Percentiles rank a stretch among this genome's conserved stretches.
Conservation (phyloP, 371 early-diverging fungal genomes). For the Zopfochytrium polystomum region DNA sequence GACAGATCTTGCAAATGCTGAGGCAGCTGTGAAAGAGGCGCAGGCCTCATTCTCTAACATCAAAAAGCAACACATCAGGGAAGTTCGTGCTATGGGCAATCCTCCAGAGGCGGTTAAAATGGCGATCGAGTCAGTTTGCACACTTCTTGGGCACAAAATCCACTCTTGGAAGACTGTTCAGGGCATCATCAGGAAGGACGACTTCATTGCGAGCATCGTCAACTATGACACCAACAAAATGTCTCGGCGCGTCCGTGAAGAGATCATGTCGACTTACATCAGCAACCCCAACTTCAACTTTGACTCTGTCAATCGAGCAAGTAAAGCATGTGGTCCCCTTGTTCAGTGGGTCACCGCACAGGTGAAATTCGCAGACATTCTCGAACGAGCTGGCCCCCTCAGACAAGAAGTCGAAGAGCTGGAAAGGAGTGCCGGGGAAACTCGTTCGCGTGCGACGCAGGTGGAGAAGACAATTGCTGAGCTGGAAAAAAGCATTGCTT, state of each 20-base stretch:
- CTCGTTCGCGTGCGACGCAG: conserved; percentile 67
- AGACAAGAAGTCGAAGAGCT: conserved; percentile 86
- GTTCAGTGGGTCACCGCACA: conserved; percentile 98
- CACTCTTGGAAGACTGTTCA: conserved; percentile 83
- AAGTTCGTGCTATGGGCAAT: conserved; percentile 96
- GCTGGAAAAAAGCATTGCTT: conserved; percentile 81
- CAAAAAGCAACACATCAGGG: conserved; percentile 95
- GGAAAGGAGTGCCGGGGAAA: conserved; percentile 74
- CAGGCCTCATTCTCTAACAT: conserved; percentile 90
- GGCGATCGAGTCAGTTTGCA: conserved; percentile 97
- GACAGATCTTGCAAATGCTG: conserved; percentile 89
- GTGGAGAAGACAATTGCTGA: conserved; percentile 79
- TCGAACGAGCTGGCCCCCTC: conserved; percentile 93
- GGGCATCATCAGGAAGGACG: conserved; percentile 88
- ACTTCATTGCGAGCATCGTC: conserved; percentile 96
- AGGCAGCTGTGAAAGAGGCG: conserved; percentile 96
- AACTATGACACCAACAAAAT: conserved; percentile 89
- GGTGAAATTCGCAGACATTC: conserved; percentile 85
- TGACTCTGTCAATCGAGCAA: conserved; percentile 94
- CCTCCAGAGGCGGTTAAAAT: conserved; percentile 96
- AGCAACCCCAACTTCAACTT: conserved; percentile 85
- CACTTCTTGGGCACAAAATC: conserved; percentile 82
- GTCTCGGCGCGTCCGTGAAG: conserved; percentile 70
- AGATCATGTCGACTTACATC: conserved; percentile 74
- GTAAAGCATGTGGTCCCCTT: conserved; percentile 97